Percentiles rank a stretch among this genome's conserved stretches.
phyloP scores from a whole-genome alignment of 257 asterid genomes.

The Asclepias syriaca region DNA sequence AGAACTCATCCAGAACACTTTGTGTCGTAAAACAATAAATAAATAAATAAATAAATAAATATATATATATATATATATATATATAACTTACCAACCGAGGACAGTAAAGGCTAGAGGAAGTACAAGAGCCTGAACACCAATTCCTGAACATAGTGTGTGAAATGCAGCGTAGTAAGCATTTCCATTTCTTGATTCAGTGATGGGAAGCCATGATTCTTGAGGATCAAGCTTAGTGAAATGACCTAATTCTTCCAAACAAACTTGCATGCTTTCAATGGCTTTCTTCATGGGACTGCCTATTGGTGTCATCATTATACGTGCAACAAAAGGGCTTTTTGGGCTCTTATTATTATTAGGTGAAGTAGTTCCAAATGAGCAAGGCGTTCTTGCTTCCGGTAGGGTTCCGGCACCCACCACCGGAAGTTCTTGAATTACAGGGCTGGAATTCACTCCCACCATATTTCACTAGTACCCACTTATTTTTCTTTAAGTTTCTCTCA shows the following conservation, averaged over 20 bases:
- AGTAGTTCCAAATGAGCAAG: slow-evolving; percentile 1
- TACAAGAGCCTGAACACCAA: slow-evolving; percentile 73
- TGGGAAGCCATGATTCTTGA: slow-evolving; percentile 86
- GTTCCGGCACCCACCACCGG: background rate
- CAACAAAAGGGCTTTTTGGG: slow-evolving; percentile 51
- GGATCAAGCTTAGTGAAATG: slow-evolving; percentile 68
- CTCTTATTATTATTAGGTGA: background rate
- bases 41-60: too few species aligned
- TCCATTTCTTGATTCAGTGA: slow-evolving; percentile 82
- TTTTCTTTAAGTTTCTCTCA: background rate
- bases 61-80: too few species aligned
- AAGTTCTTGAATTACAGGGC: slow-evolving; percentile 5
- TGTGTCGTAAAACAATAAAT: too few species aligned
- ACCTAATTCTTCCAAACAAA: slow-evolving; percentile 59
- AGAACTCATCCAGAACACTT: too few species aligned
- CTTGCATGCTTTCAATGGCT: slow-evolving; percentile 47
- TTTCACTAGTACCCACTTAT: slow-evolving; percentile 13
- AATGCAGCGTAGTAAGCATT: slow-evolving; percentile 79
- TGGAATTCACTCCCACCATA: slow-evolving; percentile 28
- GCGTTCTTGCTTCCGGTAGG: background rate
- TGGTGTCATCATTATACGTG: slow-evolving; percentile 51
- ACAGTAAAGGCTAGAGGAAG: slow-evolving; percentile 70
- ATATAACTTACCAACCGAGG: slow-evolving; percentile 61
- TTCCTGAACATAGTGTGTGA: slow-evolving; percentile 74
- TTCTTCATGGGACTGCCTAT: slow-evolving; percentile 71